phyloP scores from a whole-genome alignment of 495 filamentous ascomycete species.

The Hypoxylon crocopeplum region DNA sequence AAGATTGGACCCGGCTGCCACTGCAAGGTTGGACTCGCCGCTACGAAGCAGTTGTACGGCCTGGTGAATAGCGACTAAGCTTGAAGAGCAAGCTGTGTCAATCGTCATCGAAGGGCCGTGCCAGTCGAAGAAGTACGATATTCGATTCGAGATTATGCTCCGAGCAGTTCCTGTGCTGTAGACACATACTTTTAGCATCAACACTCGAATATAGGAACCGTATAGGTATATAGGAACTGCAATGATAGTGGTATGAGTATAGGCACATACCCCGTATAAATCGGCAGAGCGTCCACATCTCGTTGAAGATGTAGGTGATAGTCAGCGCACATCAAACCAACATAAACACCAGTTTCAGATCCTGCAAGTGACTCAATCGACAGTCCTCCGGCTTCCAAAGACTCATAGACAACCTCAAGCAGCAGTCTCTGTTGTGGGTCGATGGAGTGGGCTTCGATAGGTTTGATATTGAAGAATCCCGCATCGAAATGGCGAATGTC shows the following conservation, averaged over 20 bases:
- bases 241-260: too few species aligned
- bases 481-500: slow-evolving; percentile 49
- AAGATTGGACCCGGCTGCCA: slow-evolving; percentile 53
- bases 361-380: slow-evolving; percentile 26
- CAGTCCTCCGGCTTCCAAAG: slow-evolving; percentile 53
- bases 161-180: too few species aligned
- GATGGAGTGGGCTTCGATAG: slow-evolving; percentile 37
- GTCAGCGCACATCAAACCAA: slow-evolving; percentile 47
- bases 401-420: slow-evolving; percentile 50
- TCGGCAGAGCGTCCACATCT: slow-evolving; percentile 18
- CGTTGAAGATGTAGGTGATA: too few species aligned
- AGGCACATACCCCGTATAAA: too few species aligned
- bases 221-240: too few species aligned
- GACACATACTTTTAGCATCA: too few species aligned
- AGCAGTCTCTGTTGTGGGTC: slow-evolving; percentile 49
- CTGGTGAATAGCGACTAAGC: slow-evolving; percentile 58
- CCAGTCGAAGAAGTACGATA: slow-evolving; percentile 57
- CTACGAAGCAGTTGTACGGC: slow-evolving; percentile 55
- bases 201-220: too few species aligned
- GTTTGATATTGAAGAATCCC: slow-evolving; percentile 47
- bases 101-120: slow-evolving; percentile 52
- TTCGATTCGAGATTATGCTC: slow-evolving; percentile 56
- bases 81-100: slow-evolving; percentile 62
- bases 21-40: slow-evolving; percentile 45
- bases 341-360: slow-evolving; percentile 47